Conservation (phyloP, 768 basidiomycete genomes). For the Boletus pseudo-olivaceus region DNA sequence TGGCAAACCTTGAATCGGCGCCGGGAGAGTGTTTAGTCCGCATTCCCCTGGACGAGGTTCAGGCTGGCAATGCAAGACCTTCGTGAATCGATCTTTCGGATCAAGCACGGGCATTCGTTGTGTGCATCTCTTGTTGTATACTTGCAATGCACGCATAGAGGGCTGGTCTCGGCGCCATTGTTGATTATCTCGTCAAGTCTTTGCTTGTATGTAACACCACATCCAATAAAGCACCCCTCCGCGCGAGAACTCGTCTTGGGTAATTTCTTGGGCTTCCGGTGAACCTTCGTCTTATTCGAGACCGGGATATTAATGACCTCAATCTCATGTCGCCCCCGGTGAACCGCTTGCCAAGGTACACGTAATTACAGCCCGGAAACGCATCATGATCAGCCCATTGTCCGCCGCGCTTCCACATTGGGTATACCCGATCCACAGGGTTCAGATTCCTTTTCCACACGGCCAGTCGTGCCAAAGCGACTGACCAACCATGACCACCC, state of each 20-base stretch:
- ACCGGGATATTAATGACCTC: not conserved
- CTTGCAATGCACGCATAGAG: not conserved
- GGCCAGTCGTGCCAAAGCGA: not conserved
- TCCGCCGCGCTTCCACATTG: not conserved
- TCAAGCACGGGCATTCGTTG: no score
- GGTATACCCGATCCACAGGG: not conserved
- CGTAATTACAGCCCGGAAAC: not conserved
- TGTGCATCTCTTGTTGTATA: not conserved
- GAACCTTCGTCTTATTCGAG: not conserved
- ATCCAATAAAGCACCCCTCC: not conserved
- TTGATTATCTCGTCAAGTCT: not conserved
- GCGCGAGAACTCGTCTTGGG: not conserved
- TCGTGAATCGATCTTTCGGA: conserved; percentile 3
- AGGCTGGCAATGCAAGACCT: conserved; percentile 23
- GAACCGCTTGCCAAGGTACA: not conserved
- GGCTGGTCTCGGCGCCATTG: not conserved
- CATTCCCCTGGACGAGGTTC: conserved; percentile 68
- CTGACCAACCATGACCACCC: not conserved
- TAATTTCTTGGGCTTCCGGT: not conserved
- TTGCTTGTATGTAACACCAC: not conserved
- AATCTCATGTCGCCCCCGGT: not conserved
- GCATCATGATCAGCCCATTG: not conserved
- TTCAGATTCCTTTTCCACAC: not conserved
- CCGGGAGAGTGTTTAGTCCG: conserved; percentile 66
- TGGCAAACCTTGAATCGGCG: conserved; percentile 8